Evolutionary conservation across 495 filamentous ascomycete genomes (phyloP), one percentile per base, ranked within the genome.

Genomic region (Talaromyces proteolyticus): DNA sequence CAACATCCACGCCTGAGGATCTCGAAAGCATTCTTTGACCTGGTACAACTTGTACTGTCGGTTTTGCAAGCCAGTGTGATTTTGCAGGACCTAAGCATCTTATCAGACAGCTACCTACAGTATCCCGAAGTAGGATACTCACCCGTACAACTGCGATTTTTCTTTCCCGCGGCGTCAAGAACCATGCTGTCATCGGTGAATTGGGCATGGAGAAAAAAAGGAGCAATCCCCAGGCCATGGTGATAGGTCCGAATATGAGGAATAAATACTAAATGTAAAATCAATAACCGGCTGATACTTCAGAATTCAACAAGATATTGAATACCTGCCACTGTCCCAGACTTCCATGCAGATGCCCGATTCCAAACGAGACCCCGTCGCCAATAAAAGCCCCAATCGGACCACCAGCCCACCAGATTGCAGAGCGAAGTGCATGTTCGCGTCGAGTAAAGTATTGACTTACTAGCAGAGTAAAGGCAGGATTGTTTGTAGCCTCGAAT

Each of bases 351-450:
- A 74, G 69, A 25, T 68, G 68, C 6, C 70, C 62, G 38, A 74
- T 72, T 5, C 24, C 40, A 14, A 41, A 41, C 6, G 49, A 51
- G 2, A 51, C 49, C 6, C 23, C 49, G 14, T 51, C 49, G 2
- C 23, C 42, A 19, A 51, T 51, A 5, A 51, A 51, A 3, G n/a
- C 49, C 10, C 42, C 49, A 14, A 51, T 22, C 4, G 41, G n/a
- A 14, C 49, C 42, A 20, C 42, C 41, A 1, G 49, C 41, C 49
- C 49, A 82, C 79, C 78, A 82, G 3, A 75, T 55, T 10, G 70
- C 76, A 45, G 78, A 76, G 17, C 77, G 66, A 6, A 77, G 56
- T 2, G 74, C 68, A 42, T 79, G 76, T 34, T 80, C 72, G 5
- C 59, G 51, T 7, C 73, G 58, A 0, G 72, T 78, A 54, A 76